A percentile compares a stretch with the other conserved stretches of the same genome.
phyloP scores from a whole-genome alignment of 2,329 filamentous ascomycete genomes.

The Botrytis cinerea region DNA sequence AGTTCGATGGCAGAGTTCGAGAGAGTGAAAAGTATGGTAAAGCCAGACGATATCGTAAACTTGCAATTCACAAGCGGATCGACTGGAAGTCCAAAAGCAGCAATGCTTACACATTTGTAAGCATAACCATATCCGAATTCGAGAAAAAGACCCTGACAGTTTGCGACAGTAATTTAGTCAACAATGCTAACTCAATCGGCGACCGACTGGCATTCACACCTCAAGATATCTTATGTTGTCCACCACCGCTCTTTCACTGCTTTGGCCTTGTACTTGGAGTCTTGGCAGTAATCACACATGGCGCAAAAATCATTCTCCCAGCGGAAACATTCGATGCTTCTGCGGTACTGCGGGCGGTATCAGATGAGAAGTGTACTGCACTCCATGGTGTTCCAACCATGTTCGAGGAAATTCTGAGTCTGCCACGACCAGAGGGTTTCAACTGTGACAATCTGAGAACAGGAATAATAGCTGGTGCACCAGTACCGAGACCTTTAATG shows the following conservation, averaged over 20 bases:
- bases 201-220: slow-evolving; percentile 56
- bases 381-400: slow-evolving; percentile 82
- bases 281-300: slow-evolving; percentile 39
- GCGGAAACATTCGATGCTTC: slow-evolving; percentile 70
- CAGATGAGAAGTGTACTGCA: slow-evolving; percentile 68
- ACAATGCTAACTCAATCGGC: slow-evolving; percentile 35
- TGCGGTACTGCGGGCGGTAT: slow-evolving; percentile 66
- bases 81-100: slow-evolving; percentile 71
- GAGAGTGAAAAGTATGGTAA: slow-evolving; percentile 55
- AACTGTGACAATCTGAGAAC: slow-evolving; percentile 61
- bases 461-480: slow-evolving; percentile 77
- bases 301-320: slow-evolving; percentile 75
- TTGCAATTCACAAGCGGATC: slow-evolving; percentile 77
- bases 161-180: slow-evolving; percentile 34
- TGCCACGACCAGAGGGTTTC: slow-evolving; percentile 24
- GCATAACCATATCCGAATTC: neutral
- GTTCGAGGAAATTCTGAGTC: slow-evolving; percentile 43
- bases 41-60: slow-evolving; percentile 69
- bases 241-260: slow-evolving; percentile 77
- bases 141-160: neutral
- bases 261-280: slow-evolving; percentile 74
- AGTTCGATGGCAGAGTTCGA: slow-evolving; percentile 54
- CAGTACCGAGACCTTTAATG: slow-evolving; percentile 75
- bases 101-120: slow-evolving; percentile 62
- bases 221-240: slow-evolving; percentile 73